Evolutionary conservation across 768 basidiomycete genomes (phyloP), one percentile per base, ranked within the genome.

Genomic region (Psilocybe subaeruginosa): DNA sequence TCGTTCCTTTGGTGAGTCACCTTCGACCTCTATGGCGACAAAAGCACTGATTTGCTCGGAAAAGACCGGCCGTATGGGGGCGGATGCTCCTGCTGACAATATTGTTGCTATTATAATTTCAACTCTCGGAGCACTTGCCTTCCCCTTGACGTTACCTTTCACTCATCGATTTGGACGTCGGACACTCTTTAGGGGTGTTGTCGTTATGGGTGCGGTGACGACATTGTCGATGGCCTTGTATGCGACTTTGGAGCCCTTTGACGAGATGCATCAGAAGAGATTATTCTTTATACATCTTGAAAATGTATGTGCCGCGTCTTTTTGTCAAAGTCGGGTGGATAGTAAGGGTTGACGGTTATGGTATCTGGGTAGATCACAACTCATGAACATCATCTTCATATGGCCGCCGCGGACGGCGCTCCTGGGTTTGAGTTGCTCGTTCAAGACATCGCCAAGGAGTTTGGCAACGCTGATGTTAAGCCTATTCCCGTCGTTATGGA

Each of bases 191-290:
- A 72, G 71, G 51, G 75, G 77, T 4, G 71, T 91, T 29, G 37
- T 87, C 17, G 59, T 82, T 2, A 69, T 86, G 4, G 73, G 80
- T 27, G 66, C 87, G 35, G 50, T 77, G 1, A 85, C 85, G 0
- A 78, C 80, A 0, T 65, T 81, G 8, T 63, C 80, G 1, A 84
- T 92, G 63, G 88, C 84, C 0, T 72, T 87, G 45, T 94, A 94
- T 72, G 78, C 83, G 5, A 71, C 76, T 65, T 75, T 82, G 45
- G 72, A 75, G 4, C 87, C 91, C 0, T 99, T 95, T 71, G 95
- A 97, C 67, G 73, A 69, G 14, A 85, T 86, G 81, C 97, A 98
- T 70, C 96, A 95, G 66, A 93, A 93, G 75, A 79, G 97, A 57
- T 52, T 97, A 52, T 95, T 93, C 67, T 82, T 95, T 35, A 74